phyloP scores from a whole-genome alignment of 2,329 filamentous ascomycete species.

The Dendryphion nanum region DNA sequence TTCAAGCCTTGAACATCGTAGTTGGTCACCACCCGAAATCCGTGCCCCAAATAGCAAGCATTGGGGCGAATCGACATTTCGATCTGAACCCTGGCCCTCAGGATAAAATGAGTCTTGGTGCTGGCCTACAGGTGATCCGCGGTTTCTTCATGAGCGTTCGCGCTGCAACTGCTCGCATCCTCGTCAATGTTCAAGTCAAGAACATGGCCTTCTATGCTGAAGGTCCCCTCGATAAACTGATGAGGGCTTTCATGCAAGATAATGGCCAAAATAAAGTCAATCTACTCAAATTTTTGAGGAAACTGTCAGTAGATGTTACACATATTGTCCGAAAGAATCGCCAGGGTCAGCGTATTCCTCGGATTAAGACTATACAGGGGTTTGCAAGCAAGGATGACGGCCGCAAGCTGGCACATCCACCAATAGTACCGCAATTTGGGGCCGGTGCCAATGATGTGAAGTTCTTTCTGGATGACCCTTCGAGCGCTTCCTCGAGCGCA shows the following conservation, averaged over 20 bases:
- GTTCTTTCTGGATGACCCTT: constrained; percentile 17
- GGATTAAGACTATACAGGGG: constrained; percentile 39
- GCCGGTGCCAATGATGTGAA: constrained; percentile 22
- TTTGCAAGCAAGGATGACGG: constrained; percentile 42
- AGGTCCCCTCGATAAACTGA: constrained; percentile 34
- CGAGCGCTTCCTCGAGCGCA: constrained; percentile 6
- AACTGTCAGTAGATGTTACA: constrained; percentile 32
- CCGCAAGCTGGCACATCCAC: constrained; percentile 13
- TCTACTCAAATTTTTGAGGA: constrained; percentile 38
- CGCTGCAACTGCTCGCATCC: constrained; percentile 53
- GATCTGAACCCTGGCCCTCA: constrained; percentile 44
- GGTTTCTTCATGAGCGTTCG: constrained; percentile 63
- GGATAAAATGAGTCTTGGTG: constrained; percentile 42
- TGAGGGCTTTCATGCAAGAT: constrained; percentile 11
- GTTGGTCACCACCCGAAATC: constrained; percentile 50
- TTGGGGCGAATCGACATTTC: constrained; percentile 49
- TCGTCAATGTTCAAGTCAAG: constrained; percentile 62
- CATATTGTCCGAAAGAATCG: constrained; percentile 40
- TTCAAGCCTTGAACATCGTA: constrained; percentile 60
- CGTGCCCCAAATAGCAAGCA: constrained; percentile 39
- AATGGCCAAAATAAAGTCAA: constrained; percentile 10
- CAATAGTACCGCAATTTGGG: constrained; percentile 10
- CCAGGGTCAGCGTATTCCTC: constrained; percentile 27
- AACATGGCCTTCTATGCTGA: constrained; percentile 56
- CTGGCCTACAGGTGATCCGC: constrained; percentile 55